These are phyloP conservation scores for Xanthoconium purpureum DNA, from an alignment of 768 basidiomycete genomes.

Conservation along the genomic window DNA sequence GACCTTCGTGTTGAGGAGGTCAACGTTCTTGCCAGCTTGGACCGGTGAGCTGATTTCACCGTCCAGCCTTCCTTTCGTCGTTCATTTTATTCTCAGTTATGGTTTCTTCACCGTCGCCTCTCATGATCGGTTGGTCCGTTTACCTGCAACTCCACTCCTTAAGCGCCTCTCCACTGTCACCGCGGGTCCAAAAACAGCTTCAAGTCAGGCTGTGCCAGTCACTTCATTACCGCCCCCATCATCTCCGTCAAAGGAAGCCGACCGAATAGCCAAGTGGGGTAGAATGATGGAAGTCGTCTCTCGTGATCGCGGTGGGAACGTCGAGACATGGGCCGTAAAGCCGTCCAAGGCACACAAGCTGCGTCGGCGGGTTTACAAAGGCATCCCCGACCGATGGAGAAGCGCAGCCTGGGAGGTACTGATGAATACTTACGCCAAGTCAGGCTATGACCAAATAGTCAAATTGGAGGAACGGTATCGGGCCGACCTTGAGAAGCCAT, in stretches of 20 bases:
- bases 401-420: constrained; percentile 88
- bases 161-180: constrained; percentile 53
- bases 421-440: constrained; percentile 52
- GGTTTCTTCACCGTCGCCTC: constrained; percentile 83
- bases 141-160: constrained; percentile 58
- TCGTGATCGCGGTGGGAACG: constrained; percentile 76
- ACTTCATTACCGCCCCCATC: constrained; percentile 47
- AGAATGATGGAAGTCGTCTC: constrained; percentile 74
- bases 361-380: constrained; percentile 82
- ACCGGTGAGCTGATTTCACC: constrained; percentile 59
- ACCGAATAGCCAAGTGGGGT: constrained; percentile 90
- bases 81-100: constrained; percentile 54
- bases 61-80: background rate
- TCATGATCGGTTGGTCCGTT: constrained; percentile 78
- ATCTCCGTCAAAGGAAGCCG: constrained; percentile 56
- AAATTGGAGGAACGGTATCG: constrained; percentile 50
- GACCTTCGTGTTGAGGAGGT: constrained; percentile 74
- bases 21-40: constrained; percentile 69
- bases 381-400: constrained; percentile 95
- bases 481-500: constrained; percentile 72
- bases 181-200: constrained; percentile 44
- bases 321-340: constrained; percentile 68
- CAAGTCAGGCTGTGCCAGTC: constrained; percentile 46
- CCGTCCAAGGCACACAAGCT: constrained; percentile 65
- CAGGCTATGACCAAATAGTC: constrained; percentile 44